Conservation (phyloP, 2,329 filamentous ascomycete species). For the Colletotrichum karsti region DNA sequence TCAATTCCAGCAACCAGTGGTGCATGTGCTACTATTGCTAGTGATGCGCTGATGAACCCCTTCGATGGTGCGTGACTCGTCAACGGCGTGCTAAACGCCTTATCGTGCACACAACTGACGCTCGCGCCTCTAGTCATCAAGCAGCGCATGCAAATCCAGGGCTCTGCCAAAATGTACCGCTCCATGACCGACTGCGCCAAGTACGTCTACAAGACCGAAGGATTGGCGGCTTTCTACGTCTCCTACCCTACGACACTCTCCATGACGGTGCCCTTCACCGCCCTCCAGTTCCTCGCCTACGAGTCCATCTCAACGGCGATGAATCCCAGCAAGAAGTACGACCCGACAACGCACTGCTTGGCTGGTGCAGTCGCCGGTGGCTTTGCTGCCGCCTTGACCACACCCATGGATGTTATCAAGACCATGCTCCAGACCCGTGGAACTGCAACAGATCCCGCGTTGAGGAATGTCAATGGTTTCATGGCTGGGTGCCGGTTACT, state of each 20-base stretch:
- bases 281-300: conserved; percentile 96
- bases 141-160: conserved; percentile 98
- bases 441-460: conserved; percentile 80
- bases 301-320: conserved; percentile 94
- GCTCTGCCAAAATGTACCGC: conserved; percentile 87
- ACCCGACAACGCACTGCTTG: conserved; percentile 91
- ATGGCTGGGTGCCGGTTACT: conserved; percentile 82
- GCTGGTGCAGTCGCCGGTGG: conserved; percentile 94
- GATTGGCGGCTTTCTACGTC: conserved; percentile 92
- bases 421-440: conserved; percentile 95
- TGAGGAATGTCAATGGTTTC: conserved; percentile 86
- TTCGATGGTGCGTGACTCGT: conserved; percentile 85
- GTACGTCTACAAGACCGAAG: conserved; percentile 88
- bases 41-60: conserved; percentile 98
- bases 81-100: neutral
- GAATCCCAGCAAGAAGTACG: conserved; percentile 87
- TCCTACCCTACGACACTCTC: conserved; percentile 97
- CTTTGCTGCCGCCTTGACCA: conserved; percentile 91
- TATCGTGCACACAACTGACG: neutral
- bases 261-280: conserved; percentile 98
- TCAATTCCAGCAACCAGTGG: conserved; percentile 79
- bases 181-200: conserved; percentile 87
- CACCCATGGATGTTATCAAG: conserved; percentile 97
- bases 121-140: conserved; percentile 79
- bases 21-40: conserved; percentile 94